Conservation (phyloP, 441 rosid genomes). For the Euphorbia schlechtendalii region DNA sequence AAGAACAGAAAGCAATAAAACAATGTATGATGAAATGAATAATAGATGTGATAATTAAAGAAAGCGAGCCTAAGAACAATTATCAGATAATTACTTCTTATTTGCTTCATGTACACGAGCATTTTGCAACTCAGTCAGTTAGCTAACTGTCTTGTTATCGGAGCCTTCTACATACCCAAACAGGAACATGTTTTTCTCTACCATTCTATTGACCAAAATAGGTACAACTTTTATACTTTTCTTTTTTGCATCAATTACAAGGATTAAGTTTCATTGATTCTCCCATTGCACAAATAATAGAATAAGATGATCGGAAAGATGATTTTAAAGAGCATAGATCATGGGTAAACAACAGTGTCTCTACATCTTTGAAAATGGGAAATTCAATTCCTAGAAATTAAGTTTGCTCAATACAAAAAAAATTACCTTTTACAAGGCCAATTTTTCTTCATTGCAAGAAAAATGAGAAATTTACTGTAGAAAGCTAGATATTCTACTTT, state of each 20-base stretch:
- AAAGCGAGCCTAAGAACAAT: not conserved
- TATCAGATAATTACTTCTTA: conserved; percentile 36
- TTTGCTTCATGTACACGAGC: conserved; percentile 47
- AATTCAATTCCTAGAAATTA: too few relatives aligned
- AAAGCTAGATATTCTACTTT: too few relatives aligned
- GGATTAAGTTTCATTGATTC: conserved; percentile 63
- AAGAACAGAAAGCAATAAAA: conserved; percentile 24
- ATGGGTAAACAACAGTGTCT: not conserved
- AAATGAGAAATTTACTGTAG: too few relatives aligned
- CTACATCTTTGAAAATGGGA: not conserved
- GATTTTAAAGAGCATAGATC: not conserved
- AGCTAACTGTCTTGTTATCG: too few relatives aligned
- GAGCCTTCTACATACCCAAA: conserved; percentile 71
- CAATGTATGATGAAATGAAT: not conserved
- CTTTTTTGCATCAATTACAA: conserved; percentile 51
- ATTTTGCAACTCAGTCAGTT: conserved; percentile 50
- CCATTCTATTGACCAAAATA: conserved; percentile 56
- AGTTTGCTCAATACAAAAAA: too few relatives aligned
- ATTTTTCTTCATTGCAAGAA: too few relatives aligned
- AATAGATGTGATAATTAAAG: not conserved
- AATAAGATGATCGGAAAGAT: conserved; percentile 2
- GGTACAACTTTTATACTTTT: conserved; percentile 38
- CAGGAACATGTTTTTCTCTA: too few relatives aligned
- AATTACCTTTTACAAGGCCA: too few relatives aligned
- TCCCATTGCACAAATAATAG: conserved; percentile 33